A percentile compares a stretch with the other conserved stretches of the same genome.
phyloP scores from a whole-genome alignment of 805 yeast genomes.

The Suhomyces emberorum region DNA sequence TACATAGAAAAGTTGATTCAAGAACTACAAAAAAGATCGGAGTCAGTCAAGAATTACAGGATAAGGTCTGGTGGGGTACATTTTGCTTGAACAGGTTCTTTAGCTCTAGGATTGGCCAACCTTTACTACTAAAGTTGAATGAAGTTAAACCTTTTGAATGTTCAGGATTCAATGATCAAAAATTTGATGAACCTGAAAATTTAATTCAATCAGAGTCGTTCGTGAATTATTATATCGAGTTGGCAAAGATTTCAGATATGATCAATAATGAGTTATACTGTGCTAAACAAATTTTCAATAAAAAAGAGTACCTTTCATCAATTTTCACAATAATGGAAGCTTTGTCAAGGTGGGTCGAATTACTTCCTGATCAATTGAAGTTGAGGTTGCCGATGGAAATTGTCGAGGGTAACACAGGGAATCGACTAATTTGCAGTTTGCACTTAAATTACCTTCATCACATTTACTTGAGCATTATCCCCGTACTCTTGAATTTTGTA shows the following conservation, averaged over 20 bases:
- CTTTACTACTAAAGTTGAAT: conserved; percentile 16
- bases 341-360: conserved; percentile 21
- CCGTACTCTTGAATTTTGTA: conserved; percentile 21
- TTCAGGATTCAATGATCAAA: neutral
- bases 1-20: conserved; percentile 17
- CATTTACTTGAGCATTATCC: conserved; percentile 24
- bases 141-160: conserved; percentile 16
- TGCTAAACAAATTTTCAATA: conserved; percentile 12
- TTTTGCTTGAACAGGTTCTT: conserved; percentile 25
- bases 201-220: neutral
- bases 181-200: neutral
- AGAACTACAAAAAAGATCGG: conserved; percentile 8
- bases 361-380: conserved; percentile 17
- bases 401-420: conserved; percentile 6
- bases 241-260: conserved; percentile 24
- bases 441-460: conserved; percentile 30
- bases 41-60: conserved; percentile 1
- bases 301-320: conserved; percentile 14
- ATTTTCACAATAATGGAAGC: conserved; percentile 13
- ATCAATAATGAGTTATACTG: conserved; percentile 21
- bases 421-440: conserved; percentile 21
- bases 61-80: conserved; percentile 23
- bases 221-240: conserved; percentile 18
- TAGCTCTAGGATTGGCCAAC: conserved; percentile 24
- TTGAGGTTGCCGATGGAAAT: conserved; percentile 12